phyloP scores from a whole-genome alignment of 1,284 basidiomycete genomes.

The Trichosporon ovoides region DNA sequence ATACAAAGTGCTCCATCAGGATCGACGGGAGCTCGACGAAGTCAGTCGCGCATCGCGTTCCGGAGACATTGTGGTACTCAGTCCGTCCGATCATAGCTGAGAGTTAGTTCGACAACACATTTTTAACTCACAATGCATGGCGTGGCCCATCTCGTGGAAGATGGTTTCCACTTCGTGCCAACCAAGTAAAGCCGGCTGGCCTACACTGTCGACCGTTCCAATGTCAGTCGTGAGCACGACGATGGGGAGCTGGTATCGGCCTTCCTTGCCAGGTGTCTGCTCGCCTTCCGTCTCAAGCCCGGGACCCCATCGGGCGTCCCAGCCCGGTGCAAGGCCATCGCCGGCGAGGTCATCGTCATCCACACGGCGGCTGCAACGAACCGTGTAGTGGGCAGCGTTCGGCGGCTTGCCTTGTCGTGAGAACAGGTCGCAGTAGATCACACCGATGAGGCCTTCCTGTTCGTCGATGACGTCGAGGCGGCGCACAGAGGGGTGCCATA shows the following conservation, averaged over 20 bases:
- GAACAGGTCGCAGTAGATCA: slow-evolving; percentile 92
- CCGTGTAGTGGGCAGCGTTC: slow-evolving; percentile 95
- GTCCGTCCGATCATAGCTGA: slow-evolving; percentile 92
- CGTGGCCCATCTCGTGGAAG: slow-evolving; percentile 99
- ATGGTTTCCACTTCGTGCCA: slow-evolving; percentile 95
- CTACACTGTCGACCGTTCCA: slow-evolving; percentile 54
- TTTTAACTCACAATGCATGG: slow-evolving; percentile 82
- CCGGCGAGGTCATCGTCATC: slow-evolving; percentile 78
- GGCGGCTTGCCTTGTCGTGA: slow-evolving; percentile 76
- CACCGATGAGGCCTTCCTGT: slow-evolving; percentile 75
- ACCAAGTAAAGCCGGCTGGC: slow-evolving; percentile 64
- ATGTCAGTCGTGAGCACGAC: slow-evolving; percentile 92
- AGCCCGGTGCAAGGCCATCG: slow-evolving; percentile 52
- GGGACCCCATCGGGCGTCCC: slow-evolving; percentile 38
- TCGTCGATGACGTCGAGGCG: slow-evolving; percentile 86
- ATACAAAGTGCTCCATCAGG: slow-evolving; percentile 94
- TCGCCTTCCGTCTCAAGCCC: slow-evolving; percentile 43
- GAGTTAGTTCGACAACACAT: neutral
- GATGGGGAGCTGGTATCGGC: slow-evolving; percentile 79
- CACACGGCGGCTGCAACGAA: slow-evolving; percentile 83
- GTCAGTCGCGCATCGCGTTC: slow-evolving; percentile 97
- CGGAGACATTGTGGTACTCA: slow-evolving; percentile 95
- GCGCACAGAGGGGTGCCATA: slow-evolving; percentile 82
- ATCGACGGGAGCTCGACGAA: slow-evolving; percentile 98
- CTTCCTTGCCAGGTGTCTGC: slow-evolving; percentile 54